These are phyloP conservation scores for Coemansia sp. DNA, from an alignment of 192 early-diverging fungal genomes.

Conservation along the genomic window DNA sequence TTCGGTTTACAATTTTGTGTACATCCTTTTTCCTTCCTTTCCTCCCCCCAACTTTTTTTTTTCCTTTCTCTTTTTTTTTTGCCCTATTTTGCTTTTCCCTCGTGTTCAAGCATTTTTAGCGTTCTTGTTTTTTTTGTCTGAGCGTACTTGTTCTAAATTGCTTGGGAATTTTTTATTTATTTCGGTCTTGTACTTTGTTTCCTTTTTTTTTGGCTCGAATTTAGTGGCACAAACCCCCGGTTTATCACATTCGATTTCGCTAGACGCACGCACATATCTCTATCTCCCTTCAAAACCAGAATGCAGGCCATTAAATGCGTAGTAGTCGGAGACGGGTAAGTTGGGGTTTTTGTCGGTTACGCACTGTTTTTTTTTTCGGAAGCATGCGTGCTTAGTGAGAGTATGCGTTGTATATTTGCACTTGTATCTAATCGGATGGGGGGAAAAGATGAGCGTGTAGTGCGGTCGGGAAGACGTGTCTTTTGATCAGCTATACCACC, in stretches of 20 bases:
- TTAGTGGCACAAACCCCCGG: neutral
- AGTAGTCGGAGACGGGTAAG: conserved; percentile 81
- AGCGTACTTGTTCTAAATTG: neutral
- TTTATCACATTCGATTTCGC: neutral
- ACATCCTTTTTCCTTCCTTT: neutral
- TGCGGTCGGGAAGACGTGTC: conserved; percentile 94
- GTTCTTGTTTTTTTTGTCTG: conserved; percentile 4
- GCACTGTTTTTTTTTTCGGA: neutral
- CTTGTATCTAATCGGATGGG: neutral
- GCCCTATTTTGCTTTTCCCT: conserved; percentile 26
- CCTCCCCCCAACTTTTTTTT: neutral
- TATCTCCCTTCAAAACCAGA: conserved; percentile 19
- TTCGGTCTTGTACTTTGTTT: conserved; percentile 28
- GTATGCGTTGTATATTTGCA: neutral
- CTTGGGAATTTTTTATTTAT: neutral
- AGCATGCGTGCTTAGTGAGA: neutral
- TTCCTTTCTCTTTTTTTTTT: conserved; percentile 7
- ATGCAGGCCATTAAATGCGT: conserved; percentile 91
- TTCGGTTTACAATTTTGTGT: conserved; percentile 11
- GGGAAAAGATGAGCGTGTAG: no score
- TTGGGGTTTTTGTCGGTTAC: conserved; percentile 4
- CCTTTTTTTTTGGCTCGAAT: no score
- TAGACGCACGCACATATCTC: no score
- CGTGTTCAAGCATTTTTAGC: conserved; percentile 2
- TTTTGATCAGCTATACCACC: conserved; percentile 97